Evolutionary conservation across 2,329 filamentous ascomycete genomes (phyloP).

Genomic region (Zalaria sp.): DNA sequence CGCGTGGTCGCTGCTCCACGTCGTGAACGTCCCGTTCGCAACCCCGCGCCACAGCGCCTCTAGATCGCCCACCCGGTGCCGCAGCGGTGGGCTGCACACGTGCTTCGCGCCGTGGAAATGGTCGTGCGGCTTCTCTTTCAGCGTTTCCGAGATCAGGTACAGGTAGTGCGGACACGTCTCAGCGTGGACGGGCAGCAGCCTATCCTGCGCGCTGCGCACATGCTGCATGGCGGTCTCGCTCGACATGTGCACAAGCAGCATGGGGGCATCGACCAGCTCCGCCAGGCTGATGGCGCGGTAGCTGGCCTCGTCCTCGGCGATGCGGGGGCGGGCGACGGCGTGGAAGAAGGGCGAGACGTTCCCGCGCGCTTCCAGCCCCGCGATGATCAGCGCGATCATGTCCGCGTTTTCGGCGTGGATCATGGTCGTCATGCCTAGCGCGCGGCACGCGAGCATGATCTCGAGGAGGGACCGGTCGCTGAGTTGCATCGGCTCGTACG

Average conservation of each 20-base stretch:
- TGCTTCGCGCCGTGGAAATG: conserved; percentile 22
- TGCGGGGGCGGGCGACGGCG: conserved; percentile 29
- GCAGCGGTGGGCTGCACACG: conserved; percentile 20
- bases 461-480: conserved; percentile 36
- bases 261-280: conserved; percentile 35
- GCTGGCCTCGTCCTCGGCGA: conserved; percentile 35
- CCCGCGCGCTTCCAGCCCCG: conserved; percentile 24
- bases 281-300: conserved; percentile 37
- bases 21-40: conserved; percentile 21
- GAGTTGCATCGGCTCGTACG: conserved; percentile 36
- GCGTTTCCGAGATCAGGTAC: conserved; percentile 18
- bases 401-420: conserved; percentile 36
- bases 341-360: conserved; percentile 33
- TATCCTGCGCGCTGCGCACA: conserved; percentile 19
- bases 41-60: conserved; percentile 20
- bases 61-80: conserved; percentile 17
- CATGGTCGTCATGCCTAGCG: conserved; percentile 33
- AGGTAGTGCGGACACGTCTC: conserved; percentile 25
- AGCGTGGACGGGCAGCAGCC: conserved; percentile 20
- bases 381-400: conserved; percentile 29
- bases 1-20: conserved; percentile 21
- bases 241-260: conserved; percentile 40
- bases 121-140: too few species aligned
- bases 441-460: conserved; percentile 33
- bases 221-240: conserved; percentile 21